phyloP scores from a whole-genome alignment of 2,329 filamentous ascomycete species.

The Bretziella fagacearum region DNA sequence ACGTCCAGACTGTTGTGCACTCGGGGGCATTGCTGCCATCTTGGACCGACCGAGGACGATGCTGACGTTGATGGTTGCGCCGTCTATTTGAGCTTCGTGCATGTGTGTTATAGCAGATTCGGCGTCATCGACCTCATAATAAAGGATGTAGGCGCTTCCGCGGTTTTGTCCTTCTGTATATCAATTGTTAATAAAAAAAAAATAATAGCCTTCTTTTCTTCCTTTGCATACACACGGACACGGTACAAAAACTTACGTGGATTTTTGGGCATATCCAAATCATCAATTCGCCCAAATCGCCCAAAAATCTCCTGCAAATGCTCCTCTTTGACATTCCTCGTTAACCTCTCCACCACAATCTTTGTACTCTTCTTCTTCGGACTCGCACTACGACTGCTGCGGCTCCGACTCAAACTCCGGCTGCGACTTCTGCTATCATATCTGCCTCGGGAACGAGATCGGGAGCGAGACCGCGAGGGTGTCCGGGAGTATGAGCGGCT shows the following conservation, averaged over 20 bases:
- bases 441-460: conserved; percentile 18
- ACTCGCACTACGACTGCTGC: conserved; percentile 20
- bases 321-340: conserved; percentile 79
- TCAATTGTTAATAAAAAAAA: conserved; percentile 1
- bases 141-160: conserved; percentile 86
- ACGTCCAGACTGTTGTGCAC: conserved; percentile 27
- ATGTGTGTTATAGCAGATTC: conserved; percentile 86
- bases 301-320: conserved; percentile 89
- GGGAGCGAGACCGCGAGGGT: conserved; percentile 2
- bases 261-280: conserved; percentile 82
- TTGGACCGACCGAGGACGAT: conserved; percentile 38
- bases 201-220: background rate
- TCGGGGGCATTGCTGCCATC: conserved; percentile 42
- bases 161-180: conserved; percentile 72
- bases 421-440: too few relatives aligned
- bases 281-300: conserved; percentile 67
- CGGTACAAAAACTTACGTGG: conserved; percentile 41
- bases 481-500: conserved; percentile 10
- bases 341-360: conserved; percentile 92
- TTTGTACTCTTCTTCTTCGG: conserved; percentile 23
- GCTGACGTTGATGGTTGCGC: conserved; percentile 65
- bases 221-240: background rate
- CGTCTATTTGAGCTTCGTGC: conserved; percentile 93
- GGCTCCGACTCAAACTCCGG: conserved; percentile 20
- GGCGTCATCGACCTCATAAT: conserved; percentile 56